phyloP scores from a whole-genome alignment of 2,329 filamentous ascomycete species.

The Fusarium sp. region DNA sequence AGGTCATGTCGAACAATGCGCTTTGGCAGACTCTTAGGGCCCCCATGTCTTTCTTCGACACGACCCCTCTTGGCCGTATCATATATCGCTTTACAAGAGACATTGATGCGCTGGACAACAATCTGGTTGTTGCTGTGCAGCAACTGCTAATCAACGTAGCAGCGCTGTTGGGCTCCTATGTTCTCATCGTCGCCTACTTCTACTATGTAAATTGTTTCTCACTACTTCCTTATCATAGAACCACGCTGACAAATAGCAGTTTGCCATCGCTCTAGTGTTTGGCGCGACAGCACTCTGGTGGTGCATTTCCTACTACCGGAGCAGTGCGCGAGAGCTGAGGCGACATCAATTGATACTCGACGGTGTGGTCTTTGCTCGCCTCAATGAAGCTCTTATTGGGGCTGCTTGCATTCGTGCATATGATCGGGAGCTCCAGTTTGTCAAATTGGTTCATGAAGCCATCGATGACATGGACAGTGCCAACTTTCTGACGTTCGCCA shows the following conservation, averaged over 20 bases:
- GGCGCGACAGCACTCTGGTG: neutral
- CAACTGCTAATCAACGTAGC: neutral
- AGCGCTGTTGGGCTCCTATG: neutral
- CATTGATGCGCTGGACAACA: neutral
- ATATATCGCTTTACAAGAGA: neutral
- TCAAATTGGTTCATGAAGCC: neutral
- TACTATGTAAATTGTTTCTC: neutral
- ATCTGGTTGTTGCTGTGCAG: neutral
- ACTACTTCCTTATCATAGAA: accelerated
- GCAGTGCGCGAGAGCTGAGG: neutral
- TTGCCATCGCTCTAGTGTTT: neutral
- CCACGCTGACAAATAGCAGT: neutral
- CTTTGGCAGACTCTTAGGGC: neutral
- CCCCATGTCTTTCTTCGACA: neutral
- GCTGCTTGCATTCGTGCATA: neutral
- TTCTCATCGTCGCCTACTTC: neutral
- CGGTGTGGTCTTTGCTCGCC: neutral
- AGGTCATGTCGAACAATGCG: neutral
- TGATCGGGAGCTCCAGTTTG: neutral
- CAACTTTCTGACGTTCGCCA: neutral
- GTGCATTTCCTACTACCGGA: neutral
- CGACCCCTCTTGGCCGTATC: neutral
- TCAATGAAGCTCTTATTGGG: neutral
- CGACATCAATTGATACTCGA: neutral
- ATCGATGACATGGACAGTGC: neutral